Evolutionary conservation across 768 basidiomycete genomes (phyloP), one percentile per base, ranked within the genome.

Genomic region (Lactarius hatsudake): DNA sequence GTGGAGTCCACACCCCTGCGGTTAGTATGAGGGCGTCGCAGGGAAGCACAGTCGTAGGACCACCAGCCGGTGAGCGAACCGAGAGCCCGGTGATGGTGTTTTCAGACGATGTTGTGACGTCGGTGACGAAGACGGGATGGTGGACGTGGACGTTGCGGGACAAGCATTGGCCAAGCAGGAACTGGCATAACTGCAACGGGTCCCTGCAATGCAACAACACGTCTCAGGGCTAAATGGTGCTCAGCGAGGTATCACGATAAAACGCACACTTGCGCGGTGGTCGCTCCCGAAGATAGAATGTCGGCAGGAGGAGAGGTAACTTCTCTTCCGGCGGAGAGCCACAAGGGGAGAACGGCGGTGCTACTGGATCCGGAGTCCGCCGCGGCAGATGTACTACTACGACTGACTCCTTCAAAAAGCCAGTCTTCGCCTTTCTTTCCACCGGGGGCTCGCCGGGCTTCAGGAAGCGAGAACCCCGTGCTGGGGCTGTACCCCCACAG

Each of bases 401-500:
- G 73, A 61, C 73, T 74, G 51, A 65, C 63, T 58, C 71, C 72
- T 26, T 65, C 66, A 34, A 73, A 61, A 38, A 76, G 71, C 76
- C 75, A 76, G 65, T 75, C 73, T 34, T 73, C 69, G 48, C 73
- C 75, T 28, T 32, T 69, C 53, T 61, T 59, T 15, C 64, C 28
- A 43, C 15, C 55, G 58, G 48, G 26, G 40, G 20, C 59, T 26
- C 36, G 43, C 20, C 6, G 40, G 53, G 65, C 34, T 12, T 71
- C 57, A 38, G 67, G 71, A 43, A 78, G 67, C 8, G 74, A 76
- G 59, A 76, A 72, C 13, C 73, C 73, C 34, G 73, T 71, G 69
- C 73, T 75, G 60, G 74, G 73, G 34, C 73, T 67, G 63, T 77
- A 84, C 12, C 81, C 82, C 78, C 79, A 83, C 45, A 72, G 74